Conservation (phyloP, 148 eudicot species). For the Beta vulgaris region DNA sequence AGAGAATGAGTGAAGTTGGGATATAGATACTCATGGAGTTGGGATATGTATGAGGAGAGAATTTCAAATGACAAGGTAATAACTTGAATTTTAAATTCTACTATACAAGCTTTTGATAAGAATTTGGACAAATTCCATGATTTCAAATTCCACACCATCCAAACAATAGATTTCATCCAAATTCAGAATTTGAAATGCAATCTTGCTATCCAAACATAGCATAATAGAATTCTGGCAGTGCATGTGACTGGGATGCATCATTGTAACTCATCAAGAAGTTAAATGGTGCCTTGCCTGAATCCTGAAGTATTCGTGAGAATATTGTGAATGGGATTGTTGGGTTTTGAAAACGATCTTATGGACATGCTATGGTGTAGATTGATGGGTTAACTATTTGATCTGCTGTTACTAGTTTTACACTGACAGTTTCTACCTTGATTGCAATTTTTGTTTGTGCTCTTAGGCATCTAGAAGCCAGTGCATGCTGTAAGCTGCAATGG, state of each 20-base stretch:
- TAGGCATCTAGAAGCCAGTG: constrained; percentile 54
- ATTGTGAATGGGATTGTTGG: not conserved
- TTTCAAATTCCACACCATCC: too few species aligned
- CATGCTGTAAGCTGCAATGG: constrained; percentile 44
- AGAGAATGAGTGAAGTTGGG: too few species aligned
- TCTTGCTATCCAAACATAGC: too few species aligned
- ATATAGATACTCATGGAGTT: too few species aligned
- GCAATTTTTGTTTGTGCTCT: constrained; percentile 10
- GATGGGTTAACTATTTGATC: not conserved
- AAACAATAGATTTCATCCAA: too few species aligned
- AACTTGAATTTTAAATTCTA: too few species aligned
- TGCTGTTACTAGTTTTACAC: not conserved
- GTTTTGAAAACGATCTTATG: not conserved
- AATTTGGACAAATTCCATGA: too few species aligned
- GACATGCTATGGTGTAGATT: not conserved
- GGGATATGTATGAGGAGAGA: too few species aligned
- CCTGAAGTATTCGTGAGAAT: too few species aligned
- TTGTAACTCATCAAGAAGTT: not conserved
- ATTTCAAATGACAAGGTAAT: too few species aligned
- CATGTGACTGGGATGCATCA: not conserved
- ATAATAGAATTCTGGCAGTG: not conserved
- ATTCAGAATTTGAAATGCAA: too few species aligned
- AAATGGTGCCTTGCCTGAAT: not conserved
- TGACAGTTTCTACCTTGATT: not conserved
- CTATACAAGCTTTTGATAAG: too few species aligned